Base-by-base conservation (phyloP, 129 eudicot species). In the Pulicaria dysenterica region DNA sequence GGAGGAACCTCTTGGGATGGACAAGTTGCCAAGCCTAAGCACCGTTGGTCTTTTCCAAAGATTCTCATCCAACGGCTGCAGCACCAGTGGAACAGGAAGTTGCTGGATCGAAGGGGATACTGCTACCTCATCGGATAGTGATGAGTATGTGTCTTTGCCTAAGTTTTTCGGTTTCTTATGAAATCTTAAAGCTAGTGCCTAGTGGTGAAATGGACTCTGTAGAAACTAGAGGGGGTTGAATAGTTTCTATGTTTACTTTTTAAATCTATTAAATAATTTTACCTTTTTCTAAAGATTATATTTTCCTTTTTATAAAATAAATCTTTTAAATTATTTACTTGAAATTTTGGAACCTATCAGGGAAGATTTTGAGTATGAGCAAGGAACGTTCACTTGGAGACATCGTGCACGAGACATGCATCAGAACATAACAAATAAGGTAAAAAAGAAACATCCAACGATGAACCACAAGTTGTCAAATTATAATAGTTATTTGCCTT, bases 1-100 rank as follows among this genome's bases (percentile, higher is more conserved):
- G 82, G 91, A 91, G 81, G 83, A 91, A 84, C 96, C 96, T 66
- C 83, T 91, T 81, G 85, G 89, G 41, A 75, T 91, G 68, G 97
- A 91, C 83, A 88, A 84, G 74, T 75, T 91, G 82, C 96, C 96
- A 61, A 74, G 85, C 78, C 73, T 91, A 84, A 86, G 89, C 86
- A 88, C 82, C 50, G 84, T 82, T 60, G 89, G 88, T 56, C 69
- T 83, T 65, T 70, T 73, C 63, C 63, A 64, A 75, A 70, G 90
- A 73, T 84, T 86, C 81, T 84, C 95, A 13, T 82, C 87, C 44
- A 69, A 81, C 63, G 85, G 87, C 17, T 88, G 97, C 77, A 87
- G 92, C 42, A 84, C 97, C 51, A 73, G 82, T 42, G 69, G 71
- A 53, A 84, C 85, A 90, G 97, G 90, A 41, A 68, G 74, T 73